These are phyloP conservation scores for Umbelopsis sp. DNA, from an alignment of 371 early-diverging fungal species.

Conservation along the genomic window DNA sequence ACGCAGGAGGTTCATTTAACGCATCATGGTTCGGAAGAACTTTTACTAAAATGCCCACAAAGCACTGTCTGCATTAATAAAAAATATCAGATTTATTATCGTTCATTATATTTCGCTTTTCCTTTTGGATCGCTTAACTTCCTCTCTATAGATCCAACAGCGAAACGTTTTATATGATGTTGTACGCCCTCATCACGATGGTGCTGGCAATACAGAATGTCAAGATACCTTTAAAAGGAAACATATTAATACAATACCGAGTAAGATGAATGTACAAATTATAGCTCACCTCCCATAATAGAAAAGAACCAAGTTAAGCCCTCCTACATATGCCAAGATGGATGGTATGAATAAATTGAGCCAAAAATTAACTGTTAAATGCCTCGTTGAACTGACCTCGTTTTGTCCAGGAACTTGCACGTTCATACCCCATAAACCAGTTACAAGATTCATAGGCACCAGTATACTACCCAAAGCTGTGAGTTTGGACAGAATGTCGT, in stretches of 20 bases:
- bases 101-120: too few species aligned
- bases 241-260: background rate
- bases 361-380: background rate
- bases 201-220: conserved; percentile 39
- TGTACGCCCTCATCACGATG: conserved; percentile 43
- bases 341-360: background rate
- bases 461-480: conserved; percentile 93
- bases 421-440: conserved; percentile 94
- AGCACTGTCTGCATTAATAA: too few species aligned
- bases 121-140: background rate
- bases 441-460: conserved; percentile 93
- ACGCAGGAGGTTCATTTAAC: too few species aligned
- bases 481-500: conserved; percentile 87
- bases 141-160: background rate
- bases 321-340: conserved; percentile 27
- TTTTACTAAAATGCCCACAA: too few species aligned
- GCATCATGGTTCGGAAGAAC: too few species aligned
- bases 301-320: conserved; percentile 67
- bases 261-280: background rate
- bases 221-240: conserved; percentile 23
- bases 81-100: too few species aligned
- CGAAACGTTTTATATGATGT: conserved; percentile 28
- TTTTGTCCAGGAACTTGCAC: conserved; percentile 79
- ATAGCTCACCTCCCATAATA: conserved; percentile 41
- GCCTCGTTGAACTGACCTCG: conserved; percentile 25